Evolutionary conservation across 1,284 basidiomycete genomes (phyloP).

Genomic region (Cryptococcus sp.): DNA sequence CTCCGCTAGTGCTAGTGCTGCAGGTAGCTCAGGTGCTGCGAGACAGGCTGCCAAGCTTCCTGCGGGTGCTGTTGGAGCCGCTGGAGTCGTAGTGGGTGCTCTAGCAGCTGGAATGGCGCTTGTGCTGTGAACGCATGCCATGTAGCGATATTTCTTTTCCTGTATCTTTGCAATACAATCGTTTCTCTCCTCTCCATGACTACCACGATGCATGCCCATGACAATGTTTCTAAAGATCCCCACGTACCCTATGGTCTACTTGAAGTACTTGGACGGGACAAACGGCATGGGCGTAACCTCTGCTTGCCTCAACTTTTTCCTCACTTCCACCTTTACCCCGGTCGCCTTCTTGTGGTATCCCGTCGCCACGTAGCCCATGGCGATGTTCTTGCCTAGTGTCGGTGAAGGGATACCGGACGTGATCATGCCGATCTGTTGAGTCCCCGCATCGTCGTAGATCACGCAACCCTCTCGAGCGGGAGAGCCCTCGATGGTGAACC

Average conservation of each 20-base stretch:
- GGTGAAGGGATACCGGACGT: constrained; percentile 97
- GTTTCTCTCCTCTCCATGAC: too few relatives aligned
- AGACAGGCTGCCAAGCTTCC: neutral
- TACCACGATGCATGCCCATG: neutral
- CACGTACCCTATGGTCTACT: constrained; percentile 14
- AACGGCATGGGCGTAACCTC: constrained; percentile 46
- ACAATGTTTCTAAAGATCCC: neutral
- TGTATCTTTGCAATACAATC: too few relatives aligned
- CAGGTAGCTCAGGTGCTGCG: neutral
- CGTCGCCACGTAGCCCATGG: constrained; percentile 83
- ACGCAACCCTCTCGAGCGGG: constrained; percentile 85
- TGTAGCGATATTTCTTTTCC: too few relatives aligned
- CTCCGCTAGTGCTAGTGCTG: neutral
- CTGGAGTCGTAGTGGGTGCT: neutral
- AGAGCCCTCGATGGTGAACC: constrained; percentile 73
- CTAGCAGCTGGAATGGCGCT: neutral
- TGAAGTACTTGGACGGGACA: constrained; percentile 47
- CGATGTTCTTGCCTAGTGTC: constrained; percentile 82
- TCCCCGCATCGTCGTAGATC: constrained; percentile 58
- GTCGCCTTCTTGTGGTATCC: constrained; percentile 91
- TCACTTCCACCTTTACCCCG: constrained; percentile 50
- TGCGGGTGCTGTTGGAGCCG: too few relatives aligned
- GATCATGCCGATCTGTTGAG: constrained; percentile 60
- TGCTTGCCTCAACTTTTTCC: constrained; percentile 46
- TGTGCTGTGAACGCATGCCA: neutral